phyloP scores from a whole-genome alignment of 139 green algal species.

The Chlorella vulgaris region DNA sequence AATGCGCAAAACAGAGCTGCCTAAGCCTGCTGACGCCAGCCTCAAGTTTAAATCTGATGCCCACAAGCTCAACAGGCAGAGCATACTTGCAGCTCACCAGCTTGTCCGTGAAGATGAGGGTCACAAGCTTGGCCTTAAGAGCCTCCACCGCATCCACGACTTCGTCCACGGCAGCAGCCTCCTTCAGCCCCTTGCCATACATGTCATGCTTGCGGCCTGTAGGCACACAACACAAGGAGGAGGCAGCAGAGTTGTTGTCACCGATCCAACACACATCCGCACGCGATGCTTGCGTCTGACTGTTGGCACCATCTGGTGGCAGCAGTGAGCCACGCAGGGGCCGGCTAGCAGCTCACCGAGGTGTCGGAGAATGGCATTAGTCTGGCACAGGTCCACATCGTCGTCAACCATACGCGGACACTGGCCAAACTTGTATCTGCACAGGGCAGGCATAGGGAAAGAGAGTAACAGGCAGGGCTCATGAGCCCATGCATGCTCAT shows the following conservation, averaged over 20 bases:
- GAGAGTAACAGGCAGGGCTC: too few relatives aligned
- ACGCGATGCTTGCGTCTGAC: too few relatives aligned
- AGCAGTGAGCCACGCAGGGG: too few relatives aligned
- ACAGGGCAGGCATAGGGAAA: too few relatives aligned
- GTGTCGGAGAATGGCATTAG: constrained; percentile 57
- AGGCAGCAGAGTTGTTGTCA: too few relatives aligned
- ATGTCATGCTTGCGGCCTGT: constrained; percentile 46
- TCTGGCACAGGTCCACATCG: constrained; percentile 51
- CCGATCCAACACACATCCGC: too few relatives aligned
- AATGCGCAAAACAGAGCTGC: too few relatives aligned
- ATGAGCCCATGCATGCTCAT: too few relatives aligned
- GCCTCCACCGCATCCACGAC: constrained; percentile 44
- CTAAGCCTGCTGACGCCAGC: too few relatives aligned
- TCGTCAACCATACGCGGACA: constrained; percentile 45
- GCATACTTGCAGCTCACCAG: not conserved
- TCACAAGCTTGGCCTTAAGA: constrained; percentile 47
- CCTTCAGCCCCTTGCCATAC: constrained; percentile 38
- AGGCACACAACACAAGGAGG: not conserved
- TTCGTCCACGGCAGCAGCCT: constrained; percentile 51
- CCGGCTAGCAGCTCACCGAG: constrained; percentile 27
- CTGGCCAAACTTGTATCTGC: constrained; percentile 54
- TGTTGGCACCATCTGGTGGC: too few relatives aligned
- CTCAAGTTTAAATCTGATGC: too few relatives aligned
- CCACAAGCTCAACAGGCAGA: too few relatives aligned
- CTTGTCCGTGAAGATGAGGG: constrained; percentile 39